Evolutionary conservation across 306 rosid species (phyloP), one percentile per base, ranked within the genome.

Genomic region (Dryas drummondii): DNA sequence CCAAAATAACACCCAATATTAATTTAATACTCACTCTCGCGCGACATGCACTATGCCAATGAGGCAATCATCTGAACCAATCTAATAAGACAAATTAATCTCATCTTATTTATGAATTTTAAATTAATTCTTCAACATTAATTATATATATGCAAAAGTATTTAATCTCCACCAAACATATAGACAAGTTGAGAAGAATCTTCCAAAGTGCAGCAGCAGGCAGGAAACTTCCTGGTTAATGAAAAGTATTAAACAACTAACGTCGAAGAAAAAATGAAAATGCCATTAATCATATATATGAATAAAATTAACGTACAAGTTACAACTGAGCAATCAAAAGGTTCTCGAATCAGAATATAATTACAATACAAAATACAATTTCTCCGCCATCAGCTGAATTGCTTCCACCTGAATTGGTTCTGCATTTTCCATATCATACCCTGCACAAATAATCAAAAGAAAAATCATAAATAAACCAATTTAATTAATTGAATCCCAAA

Each of bases 341-440:
- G 27, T 60, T 60, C 66, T 60, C 10, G 66, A 60, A 60, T 57
- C 37, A 32, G 37, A 32, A 3, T 13, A 45, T 60, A 60, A 60
- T 27, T 32, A 12, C 17, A 60, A 32, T 1, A 32, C 37, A 32
- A 32, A 32, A 32, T 32, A 32, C 37, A 32, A 32, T 32, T 32
- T 32, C 37, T 32, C 37, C 37, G 37, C 37, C 37, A 32, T 32
- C 37, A 32, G 37, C 37, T 32, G 37, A 32, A 32, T 22, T 22
- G 37, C 2, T 32, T 32, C 37, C 37, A 32, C 37, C 37, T 32
- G 2, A 32, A 1, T 0, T 22, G 22, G 22, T 11, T 60, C 17
- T 61, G 5, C 66, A 13, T 61, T 10, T 16, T 4, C 51, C 74
- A 52, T 16, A 17, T 71, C 65, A 71, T 15, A 71, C 75, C 65